These are phyloP conservation scores for Leccinum incarnatum DNA, from an alignment of 768 basidiomycete species.

Conservation along the genomic window DNA sequence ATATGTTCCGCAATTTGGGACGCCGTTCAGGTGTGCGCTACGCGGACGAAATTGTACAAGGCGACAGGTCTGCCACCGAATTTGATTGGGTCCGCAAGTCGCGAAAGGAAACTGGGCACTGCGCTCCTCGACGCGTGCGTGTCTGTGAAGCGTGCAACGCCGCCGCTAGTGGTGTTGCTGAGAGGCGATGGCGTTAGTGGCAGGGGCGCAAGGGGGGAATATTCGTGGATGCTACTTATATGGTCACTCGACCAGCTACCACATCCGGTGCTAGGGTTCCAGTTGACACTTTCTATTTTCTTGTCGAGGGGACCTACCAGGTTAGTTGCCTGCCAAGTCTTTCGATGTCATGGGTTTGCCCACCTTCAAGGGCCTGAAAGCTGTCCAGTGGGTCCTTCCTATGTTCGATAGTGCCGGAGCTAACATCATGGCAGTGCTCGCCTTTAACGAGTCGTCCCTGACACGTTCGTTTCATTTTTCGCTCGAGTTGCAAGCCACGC, in stretches of 20 bases:
- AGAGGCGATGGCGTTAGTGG: conserved; percentile 27
- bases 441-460: background rate
- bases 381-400: background rate
- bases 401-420: background rate
- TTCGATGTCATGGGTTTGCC: conserved; percentile 1
- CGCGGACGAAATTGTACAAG: conserved; percentile 19
- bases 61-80: conserved; percentile 22
- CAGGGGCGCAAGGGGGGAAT: background rate
- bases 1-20: conserved; percentile 63
- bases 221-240: conserved; percentile 6
- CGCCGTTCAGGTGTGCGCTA: conserved; percentile 49
- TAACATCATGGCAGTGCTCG: background rate
- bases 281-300: conserved; percentile 1
- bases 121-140: conserved; percentile 27
- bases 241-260: background rate
- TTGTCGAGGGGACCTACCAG: background rate
- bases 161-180: conserved; percentile 23
- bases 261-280: background rate
- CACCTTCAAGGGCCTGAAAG: background rate
- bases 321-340: background rate
- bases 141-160: conserved; percentile 35
- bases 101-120: conserved; percentile 20
- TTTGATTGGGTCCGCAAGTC: conserved; percentile 49
- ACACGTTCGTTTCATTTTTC: background rate
- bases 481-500: background rate